These are phyloP conservation scores for Syncephalastrum contaminatum DNA, from an alignment of 371 early-diverging fungal species.

Conservation along the genomic window DNA sequence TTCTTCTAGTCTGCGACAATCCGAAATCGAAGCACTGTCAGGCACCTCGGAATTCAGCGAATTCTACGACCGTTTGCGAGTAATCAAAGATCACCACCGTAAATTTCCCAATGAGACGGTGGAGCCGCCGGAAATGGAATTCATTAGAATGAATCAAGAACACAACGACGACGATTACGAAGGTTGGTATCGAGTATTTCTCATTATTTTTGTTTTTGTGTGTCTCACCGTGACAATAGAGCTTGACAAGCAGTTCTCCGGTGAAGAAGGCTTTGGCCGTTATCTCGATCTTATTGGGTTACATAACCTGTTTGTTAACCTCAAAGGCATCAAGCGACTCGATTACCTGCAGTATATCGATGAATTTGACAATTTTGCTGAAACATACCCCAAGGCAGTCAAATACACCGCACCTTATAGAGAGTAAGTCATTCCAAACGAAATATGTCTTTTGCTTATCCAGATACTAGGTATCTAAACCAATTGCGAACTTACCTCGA, in stretches of 20 bases:
- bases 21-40: slow-evolving; percentile 75
- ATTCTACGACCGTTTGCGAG: slow-evolving; percentile 84
- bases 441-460: not conserved
- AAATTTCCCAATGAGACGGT: slow-evolving; percentile 80
- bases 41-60: slow-evolving; percentile 79
- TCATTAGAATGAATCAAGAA: slow-evolving; percentile 49
- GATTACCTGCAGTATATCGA: slow-evolving; percentile 82
- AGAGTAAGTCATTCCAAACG: slow-evolving; percentile 32
- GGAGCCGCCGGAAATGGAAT: slow-evolving; percentile 80
- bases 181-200: slow-evolving; percentile 24
- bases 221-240: slow-evolving; percentile 31
- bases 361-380: slow-evolving; percentile 66
- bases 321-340: slow-evolving; percentile 71
- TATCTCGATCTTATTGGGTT: slow-evolving; percentile 85
- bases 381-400: slow-evolving; percentile 56
- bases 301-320: slow-evolving; percentile 78
- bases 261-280: slow-evolving; percentile 87
- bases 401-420: slow-evolving; percentile 64
- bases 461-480: slow-evolving; percentile 61
- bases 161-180: slow-evolving; percentile 59
- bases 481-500: slow-evolving; percentile 69
- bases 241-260: slow-evolving; percentile 86
- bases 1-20: slow-evolving; percentile 56
- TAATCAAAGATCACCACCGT: slow-evolving; percentile 83
- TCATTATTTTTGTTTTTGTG: too few relatives aligned